Percentiles rank a stretch among this genome's conserved stretches.
These are phyloP conservation scores for Macrophomina phaseolina DNA, from an alignment of 2,329 filamentous ascomycete species.

Conservation along the genomic window DNA sequence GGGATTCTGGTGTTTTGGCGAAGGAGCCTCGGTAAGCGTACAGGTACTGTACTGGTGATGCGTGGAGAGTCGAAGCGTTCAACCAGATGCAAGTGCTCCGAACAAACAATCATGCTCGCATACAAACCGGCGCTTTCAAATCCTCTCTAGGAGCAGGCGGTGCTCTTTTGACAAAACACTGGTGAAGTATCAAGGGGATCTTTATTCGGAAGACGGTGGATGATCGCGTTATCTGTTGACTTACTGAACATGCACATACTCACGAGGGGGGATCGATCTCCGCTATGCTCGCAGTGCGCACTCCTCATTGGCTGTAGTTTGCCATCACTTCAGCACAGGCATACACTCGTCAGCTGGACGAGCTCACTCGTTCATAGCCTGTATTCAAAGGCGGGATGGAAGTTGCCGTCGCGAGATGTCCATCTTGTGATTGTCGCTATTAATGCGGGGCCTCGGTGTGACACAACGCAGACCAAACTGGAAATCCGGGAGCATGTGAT, in stretches of 20 bases:
- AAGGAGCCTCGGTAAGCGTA: conserved; percentile 14
- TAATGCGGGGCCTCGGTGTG: conserved; percentile 20
- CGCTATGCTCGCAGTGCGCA: background rate
- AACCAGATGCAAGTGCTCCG: too few species aligned
- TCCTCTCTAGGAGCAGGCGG: too few species aligned
- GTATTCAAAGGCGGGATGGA: background rate
- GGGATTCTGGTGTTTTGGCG: too few species aligned
- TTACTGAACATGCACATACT: background rate
- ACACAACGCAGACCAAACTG: background rate
- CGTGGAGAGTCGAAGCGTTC: too few species aligned
- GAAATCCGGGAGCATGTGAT: conserved; percentile 21
- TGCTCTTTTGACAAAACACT: too few species aligned
- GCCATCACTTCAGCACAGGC: background rate
- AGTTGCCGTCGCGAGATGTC: background rate
- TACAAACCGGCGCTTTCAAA: too few species aligned
- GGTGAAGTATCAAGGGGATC: background rate
- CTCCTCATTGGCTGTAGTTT: background rate
- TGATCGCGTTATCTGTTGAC: background rate
- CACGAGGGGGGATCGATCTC: background rate
- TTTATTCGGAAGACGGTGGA: background rate
- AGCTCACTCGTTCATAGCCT: background rate
- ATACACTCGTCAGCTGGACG: conserved; percentile 15
- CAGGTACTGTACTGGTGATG: too few species aligned
- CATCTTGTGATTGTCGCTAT: conserved; percentile 17
- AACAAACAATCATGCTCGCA: too few species aligned